Conservation (phyloP, 2,329 filamentous ascomycete species). For the Pseudomassariella vexata region DNA sequence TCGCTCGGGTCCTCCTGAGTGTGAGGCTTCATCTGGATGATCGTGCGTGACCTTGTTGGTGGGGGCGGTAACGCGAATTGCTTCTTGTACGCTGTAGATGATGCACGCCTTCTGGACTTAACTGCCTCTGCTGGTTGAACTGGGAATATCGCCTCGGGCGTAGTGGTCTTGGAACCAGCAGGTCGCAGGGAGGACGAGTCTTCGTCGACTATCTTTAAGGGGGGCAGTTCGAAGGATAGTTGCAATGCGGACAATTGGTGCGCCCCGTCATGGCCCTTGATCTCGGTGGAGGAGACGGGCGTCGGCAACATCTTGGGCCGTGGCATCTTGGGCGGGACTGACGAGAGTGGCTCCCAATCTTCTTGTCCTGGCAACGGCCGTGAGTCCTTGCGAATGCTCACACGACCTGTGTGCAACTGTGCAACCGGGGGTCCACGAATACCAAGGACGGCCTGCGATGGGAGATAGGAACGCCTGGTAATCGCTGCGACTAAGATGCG, state of each 20-base stretch:
- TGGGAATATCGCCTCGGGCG: conserved; percentile 30
- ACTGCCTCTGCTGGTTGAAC: conserved; percentile 41
- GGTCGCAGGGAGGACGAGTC: conserved; percentile 40
- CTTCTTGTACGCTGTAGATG: conserved; percentile 48
- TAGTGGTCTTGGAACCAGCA: conserved; percentile 30
- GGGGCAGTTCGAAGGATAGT: conserved; percentile 68
- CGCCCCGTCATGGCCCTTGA: conserved; percentile 65
- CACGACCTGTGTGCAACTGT: not conserved
- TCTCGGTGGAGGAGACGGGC: conserved; percentile 74
- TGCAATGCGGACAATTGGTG: conserved; percentile 56
- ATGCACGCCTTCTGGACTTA: conserved; percentile 47
- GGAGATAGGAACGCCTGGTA: too few relatives aligned
- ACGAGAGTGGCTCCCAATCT: not conserved
- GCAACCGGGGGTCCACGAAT: too few relatives aligned
- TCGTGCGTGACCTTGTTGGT: conserved; percentile 86
- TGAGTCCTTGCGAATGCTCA: not conserved
- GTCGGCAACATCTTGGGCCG: conserved; percentile 64
- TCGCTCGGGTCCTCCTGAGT: conserved; percentile 33
- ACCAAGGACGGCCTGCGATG: too few relatives aligned
- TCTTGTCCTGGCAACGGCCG: not conserved
- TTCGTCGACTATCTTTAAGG: conserved; percentile 57
- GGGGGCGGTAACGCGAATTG: conserved; percentile 82
- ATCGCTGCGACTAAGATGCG: too few relatives aligned
- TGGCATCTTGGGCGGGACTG: conserved; percentile 47
- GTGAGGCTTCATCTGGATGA: conserved; percentile 92